phyloP scores from a whole-genome alignment of 257 asterid species.

The Primulina eburnea region DNA sequence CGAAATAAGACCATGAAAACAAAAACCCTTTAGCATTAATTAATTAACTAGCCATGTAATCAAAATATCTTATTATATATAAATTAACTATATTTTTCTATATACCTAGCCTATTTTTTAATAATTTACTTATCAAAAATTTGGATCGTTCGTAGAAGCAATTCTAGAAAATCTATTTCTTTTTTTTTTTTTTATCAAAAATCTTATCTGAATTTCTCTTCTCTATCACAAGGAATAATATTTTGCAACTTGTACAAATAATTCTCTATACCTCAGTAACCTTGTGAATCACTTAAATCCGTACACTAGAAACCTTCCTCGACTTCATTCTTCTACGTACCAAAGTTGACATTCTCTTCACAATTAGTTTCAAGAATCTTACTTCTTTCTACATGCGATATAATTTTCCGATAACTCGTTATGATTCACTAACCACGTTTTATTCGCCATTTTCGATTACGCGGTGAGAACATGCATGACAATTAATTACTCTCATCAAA shows the following conservation, averaged over 20 bases:
- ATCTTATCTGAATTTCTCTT: no score
- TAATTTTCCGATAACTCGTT: neutral
- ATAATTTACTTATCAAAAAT: no score
- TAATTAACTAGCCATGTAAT: no score
- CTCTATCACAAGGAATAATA: neutral
- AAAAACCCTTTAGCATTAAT: no score
- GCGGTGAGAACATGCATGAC: no score
- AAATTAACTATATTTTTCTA: no score
- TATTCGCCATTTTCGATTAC: neutral
- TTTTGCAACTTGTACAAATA: neutral
- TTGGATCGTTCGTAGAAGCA: no score
- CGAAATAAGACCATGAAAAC: no score
- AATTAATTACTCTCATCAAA: neutral
- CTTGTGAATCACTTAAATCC: neutral
- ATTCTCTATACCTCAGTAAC: neutral
- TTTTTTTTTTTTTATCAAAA: no score
- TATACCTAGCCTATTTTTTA: no score
- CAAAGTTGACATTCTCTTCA: slow-evolving; percentile 13
- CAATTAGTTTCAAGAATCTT: neutral
- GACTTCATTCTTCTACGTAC: neutral
- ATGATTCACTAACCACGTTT: neutral
- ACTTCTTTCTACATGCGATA: neutral
- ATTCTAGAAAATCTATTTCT: no score
- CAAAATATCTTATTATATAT: no score
- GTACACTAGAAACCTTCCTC: slow-evolving; percentile 5